These are phyloP conservation scores for Escovopsis sp. DNA, from an alignment of 2,329 filamentous ascomycete species.

Conservation along the genomic window DNA sequence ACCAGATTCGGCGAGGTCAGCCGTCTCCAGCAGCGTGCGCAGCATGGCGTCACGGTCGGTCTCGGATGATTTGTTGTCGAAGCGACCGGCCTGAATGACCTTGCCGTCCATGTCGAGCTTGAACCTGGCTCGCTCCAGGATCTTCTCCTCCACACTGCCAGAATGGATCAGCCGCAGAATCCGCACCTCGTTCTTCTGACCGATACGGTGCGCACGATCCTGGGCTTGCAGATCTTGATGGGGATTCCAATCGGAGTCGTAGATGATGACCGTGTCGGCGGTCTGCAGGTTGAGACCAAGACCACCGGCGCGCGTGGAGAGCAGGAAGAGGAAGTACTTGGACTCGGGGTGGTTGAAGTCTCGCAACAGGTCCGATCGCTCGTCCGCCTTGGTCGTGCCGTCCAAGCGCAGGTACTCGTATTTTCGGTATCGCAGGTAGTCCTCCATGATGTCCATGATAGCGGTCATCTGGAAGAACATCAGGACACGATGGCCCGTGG, in stretches of 20 bases:
- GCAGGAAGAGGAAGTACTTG: constrained; percentile 91
- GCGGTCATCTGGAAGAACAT: constrained; percentile 99
- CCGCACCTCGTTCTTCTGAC: constrained; percentile 97
- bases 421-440: constrained; percentile 74
- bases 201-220: constrained; percentile 99
- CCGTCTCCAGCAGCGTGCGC: constrained; percentile 77
- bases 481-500: constrained; percentile 81
- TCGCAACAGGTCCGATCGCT: constrained; percentile 78
- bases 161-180: constrained; percentile 92
- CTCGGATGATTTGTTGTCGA: constrained; percentile 98
- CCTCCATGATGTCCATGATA: constrained; percentile 99
- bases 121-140: constrained; percentile 88
- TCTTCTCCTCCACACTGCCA: constrained; percentile 97
- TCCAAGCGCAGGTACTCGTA: constrained; percentile 84
- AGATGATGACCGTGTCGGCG: constrained; percentile 97
- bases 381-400: constrained; percentile 93
- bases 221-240: constrained; percentile 98
- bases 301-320: constrained; percentile 98
- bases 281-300: constrained; percentile 94
- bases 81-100: constrained; percentile 97
- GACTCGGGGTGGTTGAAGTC: constrained; percentile 83
- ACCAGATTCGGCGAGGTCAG: constrained; percentile 49
- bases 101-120: constrained; percentile 99
- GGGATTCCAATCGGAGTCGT: constrained; percentile 99
- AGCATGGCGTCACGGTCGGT: constrained; percentile 96